Conservation (phyloP, 2,329 filamentous ascomycete species). For the Neocatenulostroma microsporum region DNA sequence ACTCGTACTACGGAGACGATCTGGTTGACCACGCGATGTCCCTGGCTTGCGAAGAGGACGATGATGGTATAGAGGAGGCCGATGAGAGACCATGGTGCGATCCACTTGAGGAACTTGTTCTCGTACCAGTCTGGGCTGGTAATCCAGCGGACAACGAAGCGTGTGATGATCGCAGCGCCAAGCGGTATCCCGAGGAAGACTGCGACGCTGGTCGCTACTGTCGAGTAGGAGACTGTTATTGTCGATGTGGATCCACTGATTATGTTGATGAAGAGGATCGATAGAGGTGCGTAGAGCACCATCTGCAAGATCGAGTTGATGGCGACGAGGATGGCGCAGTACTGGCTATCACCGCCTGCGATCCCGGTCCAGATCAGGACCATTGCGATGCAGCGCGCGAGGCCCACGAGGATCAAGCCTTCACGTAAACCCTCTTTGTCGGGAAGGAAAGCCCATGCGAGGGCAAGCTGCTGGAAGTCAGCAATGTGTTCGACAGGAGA, state of each 20-base stretch:
- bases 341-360: conserved; percentile 67
- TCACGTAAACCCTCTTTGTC: conserved; percentile 41
- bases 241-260: conserved; percentile 35
- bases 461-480: conserved; percentile 27
- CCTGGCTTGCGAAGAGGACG: conserved; percentile 75
- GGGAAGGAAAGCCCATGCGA: conserved; percentile 55
- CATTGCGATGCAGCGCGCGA: conserved; percentile 84
- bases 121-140: conserved; percentile 56
- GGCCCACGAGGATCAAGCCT: conserved; percentile 68
- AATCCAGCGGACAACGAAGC: conserved; percentile 51
- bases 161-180: conserved; percentile 65
- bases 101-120: conserved; percentile 56
- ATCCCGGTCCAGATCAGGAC: conserved; percentile 67
- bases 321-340: conserved; percentile 57
- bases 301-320: conserved; percentile 42
- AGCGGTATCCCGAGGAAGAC: conserved; percentile 77
- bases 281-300: conserved; percentile 39
- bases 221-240: conserved; percentile 11
- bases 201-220: conserved; percentile 67
- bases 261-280: conserved; percentile 51
- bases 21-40: conserved; percentile 67
- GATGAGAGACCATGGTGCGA: conserved; percentile 66
- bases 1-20: conserved; percentile 75
- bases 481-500: neutral
- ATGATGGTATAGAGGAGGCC: conserved; percentile 80